Conservation (phyloP, 192 early-diverging fungal species). For the Coemansia sp. region DNA sequence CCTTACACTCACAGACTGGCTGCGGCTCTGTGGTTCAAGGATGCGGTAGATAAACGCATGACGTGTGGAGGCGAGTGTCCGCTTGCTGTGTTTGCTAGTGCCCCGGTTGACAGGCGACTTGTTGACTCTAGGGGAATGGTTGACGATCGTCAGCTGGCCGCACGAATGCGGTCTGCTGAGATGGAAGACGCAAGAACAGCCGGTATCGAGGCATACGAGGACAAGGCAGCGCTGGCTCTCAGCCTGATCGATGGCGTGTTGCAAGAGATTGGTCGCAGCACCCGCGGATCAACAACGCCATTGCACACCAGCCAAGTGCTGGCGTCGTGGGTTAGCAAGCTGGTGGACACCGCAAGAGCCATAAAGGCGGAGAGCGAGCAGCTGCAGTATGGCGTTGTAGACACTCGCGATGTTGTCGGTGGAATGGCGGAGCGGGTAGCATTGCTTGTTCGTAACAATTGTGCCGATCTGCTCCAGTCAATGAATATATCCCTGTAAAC, state of each 20-base stretch:
- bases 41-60: neutral
- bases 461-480: slow-evolving; percentile 22
- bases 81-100: slow-evolving; percentile 20
- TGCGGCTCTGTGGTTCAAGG: slow-evolving; percentile 32
- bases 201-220: slow-evolving; percentile 8
- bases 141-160: slow-evolving; percentile 4
- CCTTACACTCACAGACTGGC: slow-evolving; percentile 31
- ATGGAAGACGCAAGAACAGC: neutral
- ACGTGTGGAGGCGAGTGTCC: neutral
- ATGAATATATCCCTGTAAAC: slow-evolving; percentile 8
- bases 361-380: slow-evolving; percentile 11
- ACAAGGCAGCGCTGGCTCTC: slow-evolving; percentile 19
- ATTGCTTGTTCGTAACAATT: slow-evolving; percentile 22
- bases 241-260: slow-evolving; percentile 29
- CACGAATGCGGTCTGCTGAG: slow-evolving; percentile 3
- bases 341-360: slow-evolving; percentile 19
- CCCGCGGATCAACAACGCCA: neutral
- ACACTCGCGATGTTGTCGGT: slow-evolving; percentile 25
- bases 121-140: slow-evolving; percentile 8
- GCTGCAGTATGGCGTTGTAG: slow-evolving; percentile 10
- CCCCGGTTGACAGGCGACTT: slow-evolving; percentile 22
- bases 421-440: slow-evolving; percentile 37
- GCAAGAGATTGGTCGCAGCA: slow-evolving; percentile 5
- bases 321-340: slow-evolving; percentile 29
- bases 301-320: slow-evolving; percentile 3